Base-by-base conservation (phyloP, 345 rosid genomes). In the Bruguiera sexangula region DNA sequence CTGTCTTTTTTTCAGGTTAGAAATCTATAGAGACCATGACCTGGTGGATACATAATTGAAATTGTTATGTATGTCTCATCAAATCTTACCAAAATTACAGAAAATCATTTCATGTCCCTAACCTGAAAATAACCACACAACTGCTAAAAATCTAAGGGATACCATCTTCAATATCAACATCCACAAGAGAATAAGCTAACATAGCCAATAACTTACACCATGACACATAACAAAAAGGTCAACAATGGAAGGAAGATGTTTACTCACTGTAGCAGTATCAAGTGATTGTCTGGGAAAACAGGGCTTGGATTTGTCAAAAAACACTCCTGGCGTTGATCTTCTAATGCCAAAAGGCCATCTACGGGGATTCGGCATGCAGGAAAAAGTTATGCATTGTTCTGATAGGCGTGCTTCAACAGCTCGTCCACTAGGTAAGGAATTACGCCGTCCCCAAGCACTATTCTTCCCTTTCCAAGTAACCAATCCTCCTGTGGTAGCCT, bases 291-390 rank as follows among this genome's bases (percentile, higher is more conserved):
- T 76, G 63, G 81, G 77, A 77, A 84, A 84, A 74, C 63, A 73
- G 78, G 86, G 85, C 19, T 77, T 13, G 71, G 93, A 87, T 72
- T 77, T 88, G 70, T 95, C 96, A 16, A 53, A 36, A 72, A 90
- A 90, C 43, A 82, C 88, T 66, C 85, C 73, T 0, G 84, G 85
- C 16, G 43, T 21, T 46, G 79, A 68, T 79, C 82, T 79, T 68
- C 62, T 64, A 46, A 76, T 63, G 54, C 83, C 73, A 21, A 79
- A 60, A 69, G 50, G 79, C 37, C 69, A 73, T 78, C 69, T 78
- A 24, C 75, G 80, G 73, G 71, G 81, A 48, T 78, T 79, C 70
- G 75, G 71, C 51, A 82, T 82, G 80, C 88, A 80, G 19, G 92
- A 73, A 22, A 58, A 51, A 67, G 85, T 84, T 62, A 69, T 78